Percentiles rank a stretch among this genome's conserved stretches.
phyloP scores from a whole-genome alignment of 2,329 filamentous ascomycete genomes.

The Fusarium lyarnte region DNA sequence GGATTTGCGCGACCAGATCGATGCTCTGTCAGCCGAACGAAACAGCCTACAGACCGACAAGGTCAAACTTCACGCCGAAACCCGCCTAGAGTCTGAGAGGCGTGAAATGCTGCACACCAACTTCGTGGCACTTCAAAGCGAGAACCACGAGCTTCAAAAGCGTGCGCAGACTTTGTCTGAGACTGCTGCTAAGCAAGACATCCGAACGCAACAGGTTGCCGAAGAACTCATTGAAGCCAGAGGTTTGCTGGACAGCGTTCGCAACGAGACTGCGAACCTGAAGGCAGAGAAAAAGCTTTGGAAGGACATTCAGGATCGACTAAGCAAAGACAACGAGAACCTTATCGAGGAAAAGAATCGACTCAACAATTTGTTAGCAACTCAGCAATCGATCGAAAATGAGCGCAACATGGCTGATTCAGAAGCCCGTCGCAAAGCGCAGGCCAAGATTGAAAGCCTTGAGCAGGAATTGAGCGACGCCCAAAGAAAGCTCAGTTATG shows the following conservation, averaged over 20 bases:
- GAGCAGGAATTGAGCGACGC: constrained; percentile 81
- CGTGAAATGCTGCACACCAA: constrained; percentile 92
- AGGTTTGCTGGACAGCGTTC: constrained; percentile 83
- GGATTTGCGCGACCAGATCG: constrained; percentile 85
- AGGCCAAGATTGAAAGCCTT: constrained; percentile 79
- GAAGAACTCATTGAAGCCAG: constrained; percentile 92
- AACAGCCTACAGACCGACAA: constrained; percentile 83
- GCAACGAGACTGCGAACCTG: constrained; percentile 89
- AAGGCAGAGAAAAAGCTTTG: constrained; percentile 95
- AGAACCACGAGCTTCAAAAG: constrained; percentile 89
- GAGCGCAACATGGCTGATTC: constrained; percentile 88
- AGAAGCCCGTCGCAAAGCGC: constrained; percentile 82
- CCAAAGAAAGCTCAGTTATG: constrained; percentile 85
- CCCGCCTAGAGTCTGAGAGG: constrained; percentile 82
- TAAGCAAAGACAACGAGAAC: constrained; percentile 87
- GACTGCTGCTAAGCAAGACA: constrained; percentile 86
- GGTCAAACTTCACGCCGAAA: constrained; percentile 80
- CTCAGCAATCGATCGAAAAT: constrained; percentile 88
- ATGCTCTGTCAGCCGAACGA: constrained; percentile 83
- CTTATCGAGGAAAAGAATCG: constrained; percentile 85
- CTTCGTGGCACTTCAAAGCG: constrained; percentile 81
- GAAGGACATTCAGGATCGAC: constrained; percentile 90
- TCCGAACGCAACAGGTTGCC: constrained; percentile 88
- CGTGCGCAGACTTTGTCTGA: constrained; percentile 81
- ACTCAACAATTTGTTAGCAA: constrained; percentile 82